These are phyloP conservation scores for Alliaria petiolata DNA, from an alignment of 345 rosid genomes.

Conservation along the genomic window DNA sequence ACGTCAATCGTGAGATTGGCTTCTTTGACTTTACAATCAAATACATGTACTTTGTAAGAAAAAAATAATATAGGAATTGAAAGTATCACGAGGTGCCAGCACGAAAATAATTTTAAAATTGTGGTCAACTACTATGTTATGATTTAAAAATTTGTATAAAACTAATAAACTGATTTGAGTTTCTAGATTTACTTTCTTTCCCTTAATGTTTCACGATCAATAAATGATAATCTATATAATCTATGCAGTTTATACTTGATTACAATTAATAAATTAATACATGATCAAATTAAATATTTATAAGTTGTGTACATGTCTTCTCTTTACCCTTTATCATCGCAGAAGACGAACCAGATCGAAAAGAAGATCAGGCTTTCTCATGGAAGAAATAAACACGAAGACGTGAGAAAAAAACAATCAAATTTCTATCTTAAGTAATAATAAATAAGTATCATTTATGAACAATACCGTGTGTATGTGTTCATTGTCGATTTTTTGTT, in stretches of 20 bases:
- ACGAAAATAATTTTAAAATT: background rate
- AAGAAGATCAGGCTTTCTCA: slow-evolving; percentile 11
- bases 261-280: background rate
- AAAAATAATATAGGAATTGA: too few relatives aligned
- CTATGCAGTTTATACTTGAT: background rate
- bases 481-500: too few relatives aligned
- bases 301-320: background rate
- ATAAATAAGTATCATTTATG: background rate
- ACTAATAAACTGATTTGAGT: too few relatives aligned
- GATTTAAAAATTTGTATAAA: too few relatives aligned
- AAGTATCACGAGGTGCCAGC: too few relatives aligned
- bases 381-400: slow-evolving; percentile 28
- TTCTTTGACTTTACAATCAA: too few relatives aligned
- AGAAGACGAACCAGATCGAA: slow-evolving; percentile 6
- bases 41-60: too few relatives aligned
- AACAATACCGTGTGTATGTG: too few relatives aligned
- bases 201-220: background rate
- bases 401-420: slow-evolving; percentile 11
- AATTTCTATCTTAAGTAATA: background rate
- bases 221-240: too few relatives aligned
- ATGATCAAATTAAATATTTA: background rate
- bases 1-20: too few relatives aligned
- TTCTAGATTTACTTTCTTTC: background rate
- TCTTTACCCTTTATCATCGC: background rate
- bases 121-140: background rate